Conservation (phyloP, 768 basidiomycete genomes). For the Phylloporus arenicola region DNA sequence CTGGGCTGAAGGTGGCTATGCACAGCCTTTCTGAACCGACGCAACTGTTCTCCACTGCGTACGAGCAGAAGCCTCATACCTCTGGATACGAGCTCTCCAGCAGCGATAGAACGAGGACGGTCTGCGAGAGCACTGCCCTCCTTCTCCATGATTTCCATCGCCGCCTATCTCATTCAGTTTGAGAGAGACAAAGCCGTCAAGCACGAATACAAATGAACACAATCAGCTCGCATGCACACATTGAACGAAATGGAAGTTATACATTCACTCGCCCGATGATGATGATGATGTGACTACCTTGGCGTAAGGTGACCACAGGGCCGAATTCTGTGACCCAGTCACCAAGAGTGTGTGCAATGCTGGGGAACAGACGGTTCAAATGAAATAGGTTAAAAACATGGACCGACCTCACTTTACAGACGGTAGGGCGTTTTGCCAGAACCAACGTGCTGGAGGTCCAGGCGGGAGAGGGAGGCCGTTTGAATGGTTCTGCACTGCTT, state of each 20-base stretch:
- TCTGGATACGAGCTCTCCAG: slow-evolving; percentile 46
- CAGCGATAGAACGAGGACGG: slow-evolving; percentile 46
- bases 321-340: slow-evolving; percentile 54
- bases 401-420: slow-evolving; percentile 16
- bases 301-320: slow-evolving; percentile 48
- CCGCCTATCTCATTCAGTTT: slow-evolving; percentile 33
- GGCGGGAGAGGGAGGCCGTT: slow-evolving; percentile 19
- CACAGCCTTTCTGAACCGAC: slow-evolving; percentile 47
- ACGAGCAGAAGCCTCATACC: slow-evolving; percentile 47
- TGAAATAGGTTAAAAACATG: background rate
- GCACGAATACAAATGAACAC: background rate
- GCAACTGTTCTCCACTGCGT: slow-evolving; percentile 46
- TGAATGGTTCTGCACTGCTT: background rate
- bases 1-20: slow-evolving; percentile 47
- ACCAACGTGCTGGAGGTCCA: slow-evolving; percentile 21
- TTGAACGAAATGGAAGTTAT: background rate
- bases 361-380: background rate
- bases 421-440: slow-evolving; percentile 23
- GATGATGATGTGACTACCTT: slow-evolving; percentile 32
- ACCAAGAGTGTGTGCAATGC: slow-evolving; percentile 32
- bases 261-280: slow-evolving; percentile 21
- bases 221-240: background rate
- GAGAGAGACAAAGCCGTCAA: background rate
- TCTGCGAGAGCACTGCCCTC: slow-evolving; percentile 46
- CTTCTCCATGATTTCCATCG: slow-evolving; percentile 56